phyloP scores from a whole-genome alignment of 2,329 filamentous ascomycete genomes.

The Talaromyces sp. region DNA sequence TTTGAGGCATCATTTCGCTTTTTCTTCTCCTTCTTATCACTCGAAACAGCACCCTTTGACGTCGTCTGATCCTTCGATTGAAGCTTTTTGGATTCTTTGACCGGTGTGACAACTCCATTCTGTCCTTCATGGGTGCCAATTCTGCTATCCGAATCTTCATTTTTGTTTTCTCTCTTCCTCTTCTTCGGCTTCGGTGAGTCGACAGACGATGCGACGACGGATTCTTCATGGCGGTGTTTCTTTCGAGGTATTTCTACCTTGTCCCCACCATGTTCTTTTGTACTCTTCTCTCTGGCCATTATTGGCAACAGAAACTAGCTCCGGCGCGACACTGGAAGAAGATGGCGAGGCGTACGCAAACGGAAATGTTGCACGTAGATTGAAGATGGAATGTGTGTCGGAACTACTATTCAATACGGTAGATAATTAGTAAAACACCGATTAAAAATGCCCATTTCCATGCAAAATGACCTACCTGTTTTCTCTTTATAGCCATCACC shows the following conservation, averaged over 20 bases:
- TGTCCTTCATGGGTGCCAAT: background rate
- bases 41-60: slow-evolving; percentile 30
- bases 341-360: slow-evolving; percentile 4
- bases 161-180: slow-evolving; percentile 25
- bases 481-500: background rate
- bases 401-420: background rate
- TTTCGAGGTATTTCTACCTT: background rate
- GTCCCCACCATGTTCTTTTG: background rate
- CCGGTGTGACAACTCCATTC: background rate
- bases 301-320: background rate
- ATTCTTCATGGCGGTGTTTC: background rate
- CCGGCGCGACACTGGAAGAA: background rate
- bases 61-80: slow-evolving; percentile 30
- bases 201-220: background rate
- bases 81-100: slow-evolving; percentile 18
- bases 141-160: background rate
- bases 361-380: slow-evolving; percentile 2
- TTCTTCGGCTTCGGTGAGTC: slow-evolving; percentile 40
- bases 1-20: background rate
- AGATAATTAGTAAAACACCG: background rate
- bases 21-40: slow-evolving; percentile 27
- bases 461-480: background rate
- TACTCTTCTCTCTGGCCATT: slow-evolving; percentile 8
- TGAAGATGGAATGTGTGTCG: too few relatives aligned
- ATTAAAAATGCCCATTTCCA: too few relatives aligned